Conservation (phyloP, 1,284 basidiomycete species). For the Cutaneotrichosporon curvatum region DNA sequence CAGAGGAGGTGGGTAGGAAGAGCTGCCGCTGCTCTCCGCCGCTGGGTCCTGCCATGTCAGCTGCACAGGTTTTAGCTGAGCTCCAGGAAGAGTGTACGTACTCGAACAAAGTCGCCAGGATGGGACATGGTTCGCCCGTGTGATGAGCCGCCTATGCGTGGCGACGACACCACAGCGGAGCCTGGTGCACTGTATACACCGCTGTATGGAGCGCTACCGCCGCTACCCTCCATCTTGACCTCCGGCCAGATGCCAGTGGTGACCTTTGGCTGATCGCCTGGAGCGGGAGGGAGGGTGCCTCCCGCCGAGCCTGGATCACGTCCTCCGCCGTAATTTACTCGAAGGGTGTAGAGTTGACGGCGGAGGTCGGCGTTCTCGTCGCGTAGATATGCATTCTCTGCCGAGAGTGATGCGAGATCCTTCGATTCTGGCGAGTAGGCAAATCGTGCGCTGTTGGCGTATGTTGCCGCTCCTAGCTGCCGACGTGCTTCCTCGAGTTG, state of each 20-base stretch:
- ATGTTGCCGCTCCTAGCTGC: conserved; percentile 32
- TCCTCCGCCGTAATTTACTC: conserved; percentile 12
- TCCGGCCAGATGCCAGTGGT: conserved; percentile 12
- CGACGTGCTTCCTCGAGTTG: conserved; percentile 40
- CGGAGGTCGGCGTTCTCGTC: conserved; percentile 40
- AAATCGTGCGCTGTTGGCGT: conserved; percentile 14
- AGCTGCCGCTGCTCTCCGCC: conserved; percentile 8
- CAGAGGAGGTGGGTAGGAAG: conserved; percentile 17
- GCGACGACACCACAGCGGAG: conserved; percentile 10
- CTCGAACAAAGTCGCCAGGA: conserved; percentile 17
- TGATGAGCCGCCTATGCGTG: conserved; percentile 9
- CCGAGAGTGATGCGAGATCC: conserved; percentile 28
- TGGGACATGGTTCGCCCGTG: conserved; percentile 19
- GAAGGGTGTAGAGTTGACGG: conserved; percentile 32
- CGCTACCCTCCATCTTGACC: conserved; percentile 14
- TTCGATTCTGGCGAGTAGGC: conserved; percentile 28
- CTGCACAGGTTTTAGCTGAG: neutral
- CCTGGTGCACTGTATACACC: conserved; percentile 11
- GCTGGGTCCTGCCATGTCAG: conserved; percentile 11
- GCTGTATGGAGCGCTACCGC: conserved; percentile 6
- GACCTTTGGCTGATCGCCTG: conserved; percentile 9
- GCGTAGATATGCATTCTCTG: conserved; percentile 37
- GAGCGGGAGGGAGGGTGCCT: conserved; percentile 5
- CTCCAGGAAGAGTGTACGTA: neutral
- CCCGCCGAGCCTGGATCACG: conserved; percentile 6